Evolutionary conservation across 306 rosid species (phyloP), one percentile per base, ranked within the genome.

Genomic region (Vicia villosa): DNA sequence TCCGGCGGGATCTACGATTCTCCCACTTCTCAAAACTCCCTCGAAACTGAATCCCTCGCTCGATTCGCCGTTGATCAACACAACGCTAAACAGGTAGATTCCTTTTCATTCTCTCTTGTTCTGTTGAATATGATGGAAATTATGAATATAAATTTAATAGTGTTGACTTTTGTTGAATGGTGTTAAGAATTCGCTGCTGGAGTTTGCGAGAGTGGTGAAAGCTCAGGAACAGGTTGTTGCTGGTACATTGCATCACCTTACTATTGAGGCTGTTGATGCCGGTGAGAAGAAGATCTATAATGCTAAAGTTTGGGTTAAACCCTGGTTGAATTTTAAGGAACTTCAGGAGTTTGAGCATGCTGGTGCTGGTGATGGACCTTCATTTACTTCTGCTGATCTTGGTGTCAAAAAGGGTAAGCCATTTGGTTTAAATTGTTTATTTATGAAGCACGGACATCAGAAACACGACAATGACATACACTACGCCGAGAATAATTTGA

Each of bases 291-390:
- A 88, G 86, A 63, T 85, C 43, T 94, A 83, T 68, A 89, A 94
- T 62, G 96, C 99, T 28, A 84, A 88, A 90, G 73, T 94, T 6
- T 94, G 99, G 99, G 99, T 88, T 52, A 91, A 91, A 85, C 85
- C 87, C 5, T 94, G 98, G 96, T 0, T 81, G 83, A 81, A 90
- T 75, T 88, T 85, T 72, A 94, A 88, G 81, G 96, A 94, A 75
- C 79, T 94, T 24, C 87, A 81, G 61, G 96, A 87, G 71, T 94
- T 94, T 78, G 84, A 94, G 79, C 89, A 41, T 63, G 83, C 81
- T 26, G 83, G 75, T 15, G 87, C 70, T 40, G 83, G 70, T 15
- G 89, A 73, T 36, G 82, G 66, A 43, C 76, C 82, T 7, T 77
- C 80, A 0, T n/a, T 90, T 74, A 84, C 95, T 49, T 3, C 82